Conservation (phyloP, 129 eudicot genomes). For the Chrysanthemum makinoi region DNA sequence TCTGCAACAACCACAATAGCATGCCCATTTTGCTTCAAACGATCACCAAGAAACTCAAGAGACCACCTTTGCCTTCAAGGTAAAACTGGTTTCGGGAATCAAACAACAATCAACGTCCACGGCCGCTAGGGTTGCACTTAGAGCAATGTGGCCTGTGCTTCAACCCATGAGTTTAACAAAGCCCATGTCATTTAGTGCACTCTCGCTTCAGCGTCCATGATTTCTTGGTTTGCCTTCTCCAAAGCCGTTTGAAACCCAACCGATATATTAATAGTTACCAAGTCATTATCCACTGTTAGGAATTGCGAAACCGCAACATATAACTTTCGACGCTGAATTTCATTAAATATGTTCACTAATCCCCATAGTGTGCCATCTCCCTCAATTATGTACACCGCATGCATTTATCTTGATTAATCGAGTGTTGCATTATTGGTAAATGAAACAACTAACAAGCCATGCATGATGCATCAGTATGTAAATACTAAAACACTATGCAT, state of each 20-base stretch:
- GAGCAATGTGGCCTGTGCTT: constrained; percentile 84
- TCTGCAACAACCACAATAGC: constrained; percentile 86
- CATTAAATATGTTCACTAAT: constrained; percentile 64
- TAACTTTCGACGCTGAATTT: constrained; percentile 50
- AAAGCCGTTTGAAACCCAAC: constrained; percentile 86
- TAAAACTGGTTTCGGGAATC: constrained; percentile 64
- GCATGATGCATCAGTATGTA: too few relatives aligned
- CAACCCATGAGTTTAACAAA: constrained; percentile 91
- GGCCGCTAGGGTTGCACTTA: constrained; percentile 72
- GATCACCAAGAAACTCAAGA: constrained; percentile 57
- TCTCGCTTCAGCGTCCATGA: constrained; percentile 85
- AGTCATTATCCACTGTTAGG: constrained; percentile 91
- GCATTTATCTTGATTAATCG: too few relatives aligned
- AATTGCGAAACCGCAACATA: constrained; percentile 60
- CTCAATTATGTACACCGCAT: constrained; percentile 63
- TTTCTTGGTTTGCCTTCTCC: constrained; percentile 83
- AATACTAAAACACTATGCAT: too few relatives aligned
- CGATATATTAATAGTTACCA: constrained; percentile 74
- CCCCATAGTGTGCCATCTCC: constrained; percentile 90
- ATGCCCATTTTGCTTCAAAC: constrained; percentile 56
- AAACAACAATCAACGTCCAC: constrained; percentile 85
- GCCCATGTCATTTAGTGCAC: constrained; percentile 81
- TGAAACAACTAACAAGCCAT: too few relatives aligned
- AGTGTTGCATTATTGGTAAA: too few relatives aligned
- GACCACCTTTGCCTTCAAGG: constrained; percentile 79